phyloP scores from a whole-genome alignment of 768 basidiomycete genomes.

The Lactarius psammicola region DNA sequence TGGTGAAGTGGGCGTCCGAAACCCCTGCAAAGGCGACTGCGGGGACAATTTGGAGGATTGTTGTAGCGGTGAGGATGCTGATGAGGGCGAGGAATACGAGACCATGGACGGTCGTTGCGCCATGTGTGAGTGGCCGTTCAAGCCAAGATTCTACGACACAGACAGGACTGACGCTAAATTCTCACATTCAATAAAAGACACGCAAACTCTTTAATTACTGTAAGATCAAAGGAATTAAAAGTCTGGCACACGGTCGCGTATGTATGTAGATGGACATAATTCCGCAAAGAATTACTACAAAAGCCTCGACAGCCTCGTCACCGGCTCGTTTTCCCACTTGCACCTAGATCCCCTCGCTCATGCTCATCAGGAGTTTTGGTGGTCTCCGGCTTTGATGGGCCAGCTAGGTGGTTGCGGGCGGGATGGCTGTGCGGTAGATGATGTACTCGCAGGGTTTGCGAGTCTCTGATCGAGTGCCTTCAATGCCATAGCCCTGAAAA shows the following conservation, averaged over 20 bases:
- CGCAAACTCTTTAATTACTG: background rate
- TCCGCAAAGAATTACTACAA: slow-evolving; percentile 1
- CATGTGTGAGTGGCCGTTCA: slow-evolving; percentile 33
- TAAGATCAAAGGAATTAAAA: background rate
- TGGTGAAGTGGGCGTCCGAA: slow-evolving; percentile 22
- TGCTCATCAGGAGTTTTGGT: slow-evolving; percentile 19
- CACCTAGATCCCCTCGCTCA: slow-evolving; percentile 21
- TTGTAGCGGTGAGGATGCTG: slow-evolving; percentile 20
- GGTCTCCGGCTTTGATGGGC: slow-evolving; percentile 19
- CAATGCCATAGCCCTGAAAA: slow-evolving; percentile 82
- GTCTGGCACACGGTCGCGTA: background rate
- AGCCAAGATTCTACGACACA: background rate
- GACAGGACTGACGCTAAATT: background rate
- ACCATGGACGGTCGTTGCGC: slow-evolving; percentile 41
- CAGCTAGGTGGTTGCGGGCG: slow-evolving; percentile 14
- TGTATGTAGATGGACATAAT: slow-evolving; percentile 19
- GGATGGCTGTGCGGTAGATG: slow-evolving; percentile 22
- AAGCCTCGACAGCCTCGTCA: slow-evolving; percentile 2
- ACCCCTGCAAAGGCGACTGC: slow-evolving; percentile 17
- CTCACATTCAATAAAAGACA: background rate
- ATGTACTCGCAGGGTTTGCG: slow-evolving; percentile 48
- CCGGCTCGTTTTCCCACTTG: slow-evolving; percentile 12
- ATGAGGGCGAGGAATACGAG: slow-evolving; percentile 35
- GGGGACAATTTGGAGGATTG: slow-evolving; percentile 11
- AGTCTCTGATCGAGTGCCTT: slow-evolving; percentile 95